phyloP scores from a whole-genome alignment of 257 asterid species.

The Penstemon barbatus region DNA sequence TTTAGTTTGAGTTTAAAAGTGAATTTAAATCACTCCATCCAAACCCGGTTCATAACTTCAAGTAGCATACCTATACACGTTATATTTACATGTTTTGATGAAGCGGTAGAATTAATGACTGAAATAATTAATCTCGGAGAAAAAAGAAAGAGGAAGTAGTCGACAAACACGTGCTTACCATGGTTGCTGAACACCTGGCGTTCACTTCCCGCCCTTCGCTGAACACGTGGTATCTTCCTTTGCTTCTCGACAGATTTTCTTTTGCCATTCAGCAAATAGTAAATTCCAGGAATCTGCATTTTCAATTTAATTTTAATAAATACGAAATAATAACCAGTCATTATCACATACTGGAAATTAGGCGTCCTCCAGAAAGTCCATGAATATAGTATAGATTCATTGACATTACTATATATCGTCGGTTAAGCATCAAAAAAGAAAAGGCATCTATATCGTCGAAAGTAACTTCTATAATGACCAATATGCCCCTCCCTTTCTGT shows the following conservation, averaged over 20 bases:
- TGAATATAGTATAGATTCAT: conserved; percentile 19
- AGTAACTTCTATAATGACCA: background rate
- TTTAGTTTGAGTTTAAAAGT: too few species aligned
- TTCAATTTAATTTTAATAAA: background rate
- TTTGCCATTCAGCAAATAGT: background rate
- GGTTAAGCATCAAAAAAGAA: too few species aligned
- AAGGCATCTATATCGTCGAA: too few species aligned
- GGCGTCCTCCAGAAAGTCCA: conserved; percentile 6
- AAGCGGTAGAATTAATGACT: too few species aligned
- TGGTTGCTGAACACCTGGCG: conserved; percentile 35
- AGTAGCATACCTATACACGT: too few species aligned
- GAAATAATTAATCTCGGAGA: too few species aligned
- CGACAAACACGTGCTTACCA: conserved; percentile 35
- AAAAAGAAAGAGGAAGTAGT: background rate
- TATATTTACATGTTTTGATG: too few species aligned
- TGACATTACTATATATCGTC: conserved; percentile 4
- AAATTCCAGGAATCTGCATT: background rate
- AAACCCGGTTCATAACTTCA: too few species aligned
- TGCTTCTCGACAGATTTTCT: background rate
- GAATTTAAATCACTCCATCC: too few species aligned
- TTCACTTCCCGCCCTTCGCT: background rate
- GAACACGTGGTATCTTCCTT: conserved; percentile 29
- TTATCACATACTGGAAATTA: conserved; percentile 16
- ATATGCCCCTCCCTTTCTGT: background rate
- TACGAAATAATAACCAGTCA: conserved; percentile 8